Evolutionary conservation across 2,329 filamentous ascomycete species (phyloP).

Genomic region (Helotiales sp.): DNA sequence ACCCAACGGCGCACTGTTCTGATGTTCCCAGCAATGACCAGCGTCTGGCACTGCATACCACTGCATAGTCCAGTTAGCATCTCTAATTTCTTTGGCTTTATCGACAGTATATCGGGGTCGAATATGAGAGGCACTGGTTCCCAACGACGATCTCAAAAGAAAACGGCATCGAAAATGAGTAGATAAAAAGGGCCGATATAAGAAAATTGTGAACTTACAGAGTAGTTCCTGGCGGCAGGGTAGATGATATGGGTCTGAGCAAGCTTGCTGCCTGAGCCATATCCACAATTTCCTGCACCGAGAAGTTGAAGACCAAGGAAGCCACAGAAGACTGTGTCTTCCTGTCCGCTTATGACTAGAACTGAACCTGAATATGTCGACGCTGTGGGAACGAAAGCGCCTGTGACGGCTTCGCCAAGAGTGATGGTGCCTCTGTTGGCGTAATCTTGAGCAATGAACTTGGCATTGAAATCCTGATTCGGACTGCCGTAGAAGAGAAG

Average conservation of each 20-base stretch:
- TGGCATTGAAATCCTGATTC: slow-evolving; percentile 12
- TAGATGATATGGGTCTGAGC: slow-evolving; percentile 14
- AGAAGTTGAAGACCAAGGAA: slow-evolving; percentile 2
- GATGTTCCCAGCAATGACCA: slow-evolving; percentile 20
- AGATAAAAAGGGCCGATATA: no score
- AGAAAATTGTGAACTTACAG: not conserved
- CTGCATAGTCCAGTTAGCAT: not conserved
- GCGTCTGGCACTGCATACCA: slow-evolving; percentile 18
- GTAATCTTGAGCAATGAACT: slow-evolving; percentile 13
- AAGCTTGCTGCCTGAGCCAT: slow-evolving; percentile 6
- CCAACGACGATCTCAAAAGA: no score
- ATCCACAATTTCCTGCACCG: slow-evolving; percentile 13
- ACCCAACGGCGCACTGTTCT: slow-evolving; percentile 10
- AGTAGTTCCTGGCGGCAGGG: slow-evolving; percentile 11
- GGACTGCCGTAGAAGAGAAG: slow-evolving; percentile 15
- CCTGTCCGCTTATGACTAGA: slow-evolving; percentile 18
- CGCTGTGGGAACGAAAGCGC: slow-evolving; percentile 8
- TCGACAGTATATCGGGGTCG: not conserved
- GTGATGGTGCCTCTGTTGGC: slow-evolving; percentile 15
- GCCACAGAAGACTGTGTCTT: slow-evolving; percentile 23
- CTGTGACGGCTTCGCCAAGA: slow-evolving; percentile 18
- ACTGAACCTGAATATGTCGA: slow-evolving; percentile 15
- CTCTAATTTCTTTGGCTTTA: no score
- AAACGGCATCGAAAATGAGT: no score
- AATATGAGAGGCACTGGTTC: not conserved